phyloP scores from a whole-genome alignment of 345 rosid species.

The Hibiscus syriacus region DNA sequence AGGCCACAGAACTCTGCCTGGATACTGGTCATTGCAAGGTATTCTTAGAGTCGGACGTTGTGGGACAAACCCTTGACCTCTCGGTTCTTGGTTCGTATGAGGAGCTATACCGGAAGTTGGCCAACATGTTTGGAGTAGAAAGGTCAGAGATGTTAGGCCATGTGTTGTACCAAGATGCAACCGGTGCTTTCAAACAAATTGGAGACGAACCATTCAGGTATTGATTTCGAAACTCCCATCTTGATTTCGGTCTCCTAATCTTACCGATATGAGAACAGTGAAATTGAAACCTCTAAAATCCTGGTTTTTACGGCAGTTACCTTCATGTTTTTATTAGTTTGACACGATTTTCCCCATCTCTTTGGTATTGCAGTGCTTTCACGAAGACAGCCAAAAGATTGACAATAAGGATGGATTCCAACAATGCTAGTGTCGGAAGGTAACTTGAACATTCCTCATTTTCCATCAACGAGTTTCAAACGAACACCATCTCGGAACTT shows the following conservation, averaged over 20 bases:
- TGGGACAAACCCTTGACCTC: conserved; percentile 82
- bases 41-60: conserved; percentile 83
- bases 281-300: too few relatives aligned
- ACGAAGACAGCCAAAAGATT: conserved; percentile 56
- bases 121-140: conserved; percentile 69
- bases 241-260: too few relatives aligned
- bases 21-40: too few relatives aligned
- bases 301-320: too few relatives aligned
- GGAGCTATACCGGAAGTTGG: too few relatives aligned
- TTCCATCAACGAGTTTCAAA: not conserved
- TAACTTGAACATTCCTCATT: conserved; percentile 16
- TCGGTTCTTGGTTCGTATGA: conserved; percentile 65
- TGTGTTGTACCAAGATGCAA: conserved; percentile 63
- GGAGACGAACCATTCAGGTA: conserved; percentile 95
- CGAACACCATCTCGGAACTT: not conserved
- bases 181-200: conserved; percentile 45
- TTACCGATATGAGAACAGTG: not conserved
- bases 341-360: too few relatives aligned
- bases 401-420: conserved; percentile 55
- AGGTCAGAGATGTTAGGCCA: conserved; percentile 45
- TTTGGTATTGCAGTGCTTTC: conserved; percentile 46
- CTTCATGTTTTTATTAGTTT: too few relatives aligned
- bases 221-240: not conserved
- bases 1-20: conserved; percentile 23
- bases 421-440: conserved; percentile 47